These are phyloP conservation scores for Arabidopsis suecica DNA, from an alignment of 345 rosid genomes.

Conservation along the genomic window DNA sequence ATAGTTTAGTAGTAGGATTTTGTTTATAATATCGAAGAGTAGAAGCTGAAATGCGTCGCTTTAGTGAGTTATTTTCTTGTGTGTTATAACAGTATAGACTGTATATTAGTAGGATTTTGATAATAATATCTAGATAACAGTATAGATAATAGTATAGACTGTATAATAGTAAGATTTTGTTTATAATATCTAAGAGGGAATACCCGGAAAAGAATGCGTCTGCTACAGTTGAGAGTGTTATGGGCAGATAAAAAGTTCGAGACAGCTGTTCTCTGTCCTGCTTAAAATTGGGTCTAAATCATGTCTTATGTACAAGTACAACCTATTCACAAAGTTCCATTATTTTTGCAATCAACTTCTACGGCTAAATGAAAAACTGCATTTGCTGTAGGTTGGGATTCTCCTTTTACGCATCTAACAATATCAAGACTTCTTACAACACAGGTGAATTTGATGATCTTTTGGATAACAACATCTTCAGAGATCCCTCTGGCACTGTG, in stretches of 20 bases:
- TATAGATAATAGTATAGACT: background rate
- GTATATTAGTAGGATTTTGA: slow-evolving; percentile 9
- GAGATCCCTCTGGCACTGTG: slow-evolving; percentile 46
- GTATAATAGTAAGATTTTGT: slow-evolving; percentile 7
- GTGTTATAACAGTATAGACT: background rate
- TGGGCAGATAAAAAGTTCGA: slow-evolving; percentile 10
- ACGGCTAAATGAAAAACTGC: slow-evolving; percentile 13
- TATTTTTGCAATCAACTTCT: slow-evolving; percentile 13
- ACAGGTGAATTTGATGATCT: slow-evolving; percentile 96
- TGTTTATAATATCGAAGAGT: background rate
- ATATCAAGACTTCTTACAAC: slow-evolving; percentile 40
- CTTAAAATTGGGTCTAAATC: slow-evolving; percentile 12
- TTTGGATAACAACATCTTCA: slow-evolving; percentile 60
- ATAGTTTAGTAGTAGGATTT: background rate
- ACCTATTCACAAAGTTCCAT: slow-evolving; percentile 8
- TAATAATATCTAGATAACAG: background rate
- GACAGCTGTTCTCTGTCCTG: slow-evolving; percentile 9
- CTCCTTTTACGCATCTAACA: slow-evolving; percentile 33
- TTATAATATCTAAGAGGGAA: background rate
- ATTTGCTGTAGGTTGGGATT: slow-evolving; percentile 33
- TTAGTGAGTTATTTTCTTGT: slow-evolving; percentile 4
- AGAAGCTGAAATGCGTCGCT: background rate
- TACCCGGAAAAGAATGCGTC: background rate
- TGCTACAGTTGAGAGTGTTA: slow-evolving; percentile 14
- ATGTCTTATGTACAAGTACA: slow-evolving; percentile 10